phyloP scores from a whole-genome alignment of 2,329 filamentous ascomycete species.

The Ophiocordyceps camponoti-floridani region DNA sequence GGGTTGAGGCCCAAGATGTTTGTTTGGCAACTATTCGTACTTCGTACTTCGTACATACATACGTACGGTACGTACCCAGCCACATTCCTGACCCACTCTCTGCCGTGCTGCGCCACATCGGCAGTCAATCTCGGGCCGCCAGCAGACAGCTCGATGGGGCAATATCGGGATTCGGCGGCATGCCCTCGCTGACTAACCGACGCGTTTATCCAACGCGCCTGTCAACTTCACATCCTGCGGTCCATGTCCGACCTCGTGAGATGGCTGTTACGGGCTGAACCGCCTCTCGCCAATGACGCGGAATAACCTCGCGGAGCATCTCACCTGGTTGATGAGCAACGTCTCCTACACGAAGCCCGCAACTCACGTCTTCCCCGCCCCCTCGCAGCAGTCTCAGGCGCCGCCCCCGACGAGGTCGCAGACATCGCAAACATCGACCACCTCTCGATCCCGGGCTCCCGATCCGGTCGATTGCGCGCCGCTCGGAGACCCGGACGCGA shows the following conservation, averaged over 20 bases:
- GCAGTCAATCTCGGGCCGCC: too few relatives aligned
- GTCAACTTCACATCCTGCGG: background rate
- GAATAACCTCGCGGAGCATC: constrained; percentile 39
- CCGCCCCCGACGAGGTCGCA: background rate
- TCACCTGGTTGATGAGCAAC: constrained; percentile 38
- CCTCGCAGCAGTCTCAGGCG: constrained; percentile 1
- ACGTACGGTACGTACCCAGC: too few relatives aligned
- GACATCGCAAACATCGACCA: background rate
- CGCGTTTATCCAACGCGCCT: constrained; percentile 11
- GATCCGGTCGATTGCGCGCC: constrained; percentile 1
- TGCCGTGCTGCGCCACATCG: too few relatives aligned
- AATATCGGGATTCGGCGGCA: too few relatives aligned
- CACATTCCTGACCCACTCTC: too few relatives aligned
- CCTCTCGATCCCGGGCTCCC: background rate
- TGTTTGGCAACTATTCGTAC: too few relatives aligned
- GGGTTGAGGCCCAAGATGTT: too few relatives aligned
- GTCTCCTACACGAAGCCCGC: constrained; percentile 21
- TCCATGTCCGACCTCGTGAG: background rate
- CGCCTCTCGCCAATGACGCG: constrained; percentile 32
- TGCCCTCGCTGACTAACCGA: constrained; percentile 14
- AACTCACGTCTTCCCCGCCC: constrained; percentile 18
- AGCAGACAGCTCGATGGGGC: too few relatives aligned
- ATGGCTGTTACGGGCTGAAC: constrained; percentile 1
- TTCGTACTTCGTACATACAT: too few relatives aligned
- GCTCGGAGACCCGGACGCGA: constrained; percentile 8